A percentile compares a stretch with the other conserved stretches of the same genome.
Evolutionary conservation across 331 rosid species (phyloP).

Genomic region (Acacia pycnantha): DNA sequence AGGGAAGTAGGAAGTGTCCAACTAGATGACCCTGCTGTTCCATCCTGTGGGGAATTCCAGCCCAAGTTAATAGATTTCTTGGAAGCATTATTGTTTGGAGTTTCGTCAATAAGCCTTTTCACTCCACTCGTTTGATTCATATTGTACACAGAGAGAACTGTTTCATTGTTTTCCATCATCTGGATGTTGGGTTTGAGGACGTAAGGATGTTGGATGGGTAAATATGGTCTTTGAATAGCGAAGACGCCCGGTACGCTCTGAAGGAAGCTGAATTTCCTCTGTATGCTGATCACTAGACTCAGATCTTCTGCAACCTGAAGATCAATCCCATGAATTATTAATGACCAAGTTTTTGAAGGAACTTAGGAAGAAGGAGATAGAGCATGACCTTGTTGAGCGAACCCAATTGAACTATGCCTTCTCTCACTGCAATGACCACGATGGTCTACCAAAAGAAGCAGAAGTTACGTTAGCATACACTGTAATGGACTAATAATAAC

Average conservation of each 20-base stretch:
- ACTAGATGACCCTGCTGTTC: constrained; percentile 39
- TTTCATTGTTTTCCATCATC: constrained; percentile 45
- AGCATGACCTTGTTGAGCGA: constrained; percentile 70
- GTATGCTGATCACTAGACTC: constrained; percentile 56
- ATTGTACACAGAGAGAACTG: constrained; percentile 33
- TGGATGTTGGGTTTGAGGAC: constrained; percentile 51
- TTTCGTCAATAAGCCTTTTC: constrained; percentile 52
- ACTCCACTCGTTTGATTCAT: constrained; percentile 35
- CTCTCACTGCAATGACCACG: constrained; percentile 77
- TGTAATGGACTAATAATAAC: not conserved
- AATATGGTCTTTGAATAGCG: constrained; percentile 75
- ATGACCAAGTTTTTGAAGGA: not conserved
- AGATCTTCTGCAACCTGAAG: constrained; percentile 74
- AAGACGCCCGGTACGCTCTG: constrained; percentile 78
- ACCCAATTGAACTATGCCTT: constrained; percentile 88
- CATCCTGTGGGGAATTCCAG: constrained; percentile 54
- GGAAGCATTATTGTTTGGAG: constrained; percentile 37
- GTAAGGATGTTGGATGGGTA: constrained; percentile 64
- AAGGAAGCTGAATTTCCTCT: constrained; percentile 65
- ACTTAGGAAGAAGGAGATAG: constrained; percentile 23
- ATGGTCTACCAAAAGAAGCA: constrained; percentile 56
- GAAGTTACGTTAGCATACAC: not conserved
- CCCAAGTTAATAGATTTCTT: constrained; percentile 64
- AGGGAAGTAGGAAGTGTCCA: constrained; percentile 51
- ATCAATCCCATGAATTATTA: not conserved